A percentile compares a stretch with the other conserved stretches of the same genome.
Conservation (phyloP, 176 grass and related monocot species). For the Carex pumila region DNA sequence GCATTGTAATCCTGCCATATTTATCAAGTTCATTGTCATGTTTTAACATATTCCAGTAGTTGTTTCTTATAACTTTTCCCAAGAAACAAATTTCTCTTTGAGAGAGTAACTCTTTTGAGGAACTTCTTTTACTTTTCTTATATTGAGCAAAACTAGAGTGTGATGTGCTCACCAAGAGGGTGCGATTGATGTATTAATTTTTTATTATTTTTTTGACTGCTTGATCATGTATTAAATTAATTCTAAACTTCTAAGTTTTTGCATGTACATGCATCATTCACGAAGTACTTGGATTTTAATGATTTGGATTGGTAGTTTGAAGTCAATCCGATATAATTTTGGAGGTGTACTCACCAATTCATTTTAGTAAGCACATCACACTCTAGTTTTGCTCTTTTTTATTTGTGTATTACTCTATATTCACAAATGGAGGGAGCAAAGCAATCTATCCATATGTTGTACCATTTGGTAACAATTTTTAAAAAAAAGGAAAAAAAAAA, state of each 20-base stretch:
- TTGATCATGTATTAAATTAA: too few relatives aligned
- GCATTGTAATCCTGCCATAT: conserved; percentile 53
- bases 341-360: too few relatives aligned
- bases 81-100: not conserved
- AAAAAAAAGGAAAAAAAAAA: too few relatives aligned
- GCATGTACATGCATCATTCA: too few relatives aligned
- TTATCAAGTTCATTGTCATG: not conserved
- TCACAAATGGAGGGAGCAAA: not conserved
- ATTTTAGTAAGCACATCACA: too few relatives aligned
- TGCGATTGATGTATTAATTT: too few relatives aligned
- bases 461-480: not conserved
- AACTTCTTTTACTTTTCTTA: not conserved
- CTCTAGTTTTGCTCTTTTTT: not conserved
- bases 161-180: too few relatives aligned
- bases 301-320: too few relatives aligned
- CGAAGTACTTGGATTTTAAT: too few relatives aligned
- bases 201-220: too few relatives aligned
- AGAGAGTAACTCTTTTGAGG: not conserved
- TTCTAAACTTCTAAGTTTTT: too few relatives aligned
- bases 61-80: not conserved
- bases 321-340: too few relatives aligned
- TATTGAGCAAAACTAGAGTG: not conserved
- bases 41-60: not conserved
- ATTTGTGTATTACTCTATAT: not conserved
- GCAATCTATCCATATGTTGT: not conserved